Percentiles rank a stretch among this genome's conserved stretches.
Evolutionary conservation across 1,284 basidiomycete species (phyloP).

Genomic region (Phellopilus nigrolimitatus): DNA sequence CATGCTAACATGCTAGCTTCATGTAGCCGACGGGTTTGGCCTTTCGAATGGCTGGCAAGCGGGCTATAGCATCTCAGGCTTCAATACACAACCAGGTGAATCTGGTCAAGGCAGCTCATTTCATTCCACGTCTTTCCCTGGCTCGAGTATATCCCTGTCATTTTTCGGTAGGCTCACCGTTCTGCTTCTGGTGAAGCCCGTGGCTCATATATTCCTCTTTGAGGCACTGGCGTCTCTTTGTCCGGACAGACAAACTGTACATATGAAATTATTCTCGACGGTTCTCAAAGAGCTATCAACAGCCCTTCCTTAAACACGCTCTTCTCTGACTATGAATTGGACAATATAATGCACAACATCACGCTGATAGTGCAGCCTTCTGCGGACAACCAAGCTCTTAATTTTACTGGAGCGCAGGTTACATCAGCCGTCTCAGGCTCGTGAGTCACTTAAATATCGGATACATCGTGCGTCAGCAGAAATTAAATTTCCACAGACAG

Average conservation of each 20-base stretch:
- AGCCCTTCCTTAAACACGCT: background rate
- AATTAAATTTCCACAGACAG: too few relatives aligned
- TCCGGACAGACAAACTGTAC: slow-evolving; percentile 27
- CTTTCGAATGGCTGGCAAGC: slow-evolving; percentile 1
- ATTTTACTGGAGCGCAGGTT: background rate
- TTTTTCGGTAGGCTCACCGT: slow-evolving; percentile 26
- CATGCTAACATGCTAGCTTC: background rate
- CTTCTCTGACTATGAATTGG: background rate
- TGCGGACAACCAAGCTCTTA: background rate
- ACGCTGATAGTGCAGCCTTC: background rate
- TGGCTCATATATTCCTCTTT: background rate
- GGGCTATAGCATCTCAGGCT: slow-evolving; percentile 23
- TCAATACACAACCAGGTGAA: slow-evolving; percentile 20
- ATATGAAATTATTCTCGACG: slow-evolving; percentile 30
- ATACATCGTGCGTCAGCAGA: too few relatives aligned
- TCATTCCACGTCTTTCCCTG: slow-evolving; percentile 26
- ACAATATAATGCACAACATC: background rate
- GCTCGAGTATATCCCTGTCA: slow-evolving; percentile 25
- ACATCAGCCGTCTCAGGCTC: slow-evolving; percentile 18
- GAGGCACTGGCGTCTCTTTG: slow-evolving; percentile 30
- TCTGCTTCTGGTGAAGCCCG: too few relatives aligned
- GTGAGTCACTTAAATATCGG: too few relatives aligned
- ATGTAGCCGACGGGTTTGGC: slow-evolving; percentile 1
- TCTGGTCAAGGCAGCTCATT: slow-evolving; percentile 20
- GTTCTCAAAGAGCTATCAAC: background rate